Conservation (phyloP, 768 basidiomycete species). For the Pleurotus pulmonarius region DNA sequence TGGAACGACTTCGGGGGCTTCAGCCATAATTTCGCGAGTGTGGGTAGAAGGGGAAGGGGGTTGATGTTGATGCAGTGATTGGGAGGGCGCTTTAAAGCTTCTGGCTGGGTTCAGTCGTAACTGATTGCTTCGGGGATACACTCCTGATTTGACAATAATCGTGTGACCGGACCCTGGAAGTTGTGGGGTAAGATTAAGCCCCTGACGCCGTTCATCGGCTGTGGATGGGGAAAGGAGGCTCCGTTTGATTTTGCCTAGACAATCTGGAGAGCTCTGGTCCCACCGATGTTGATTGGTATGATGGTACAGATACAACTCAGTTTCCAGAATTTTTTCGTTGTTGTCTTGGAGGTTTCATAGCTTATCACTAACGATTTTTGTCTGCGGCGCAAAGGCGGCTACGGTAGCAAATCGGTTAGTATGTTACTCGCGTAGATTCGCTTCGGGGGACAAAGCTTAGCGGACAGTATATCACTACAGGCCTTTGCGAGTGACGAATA, state of each 20-base stretch:
- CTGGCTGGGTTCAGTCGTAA: slow-evolving; percentile 2
- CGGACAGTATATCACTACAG: neutral
- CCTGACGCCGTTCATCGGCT: slow-evolving; percentile 1
- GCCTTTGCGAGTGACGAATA: too few relatives aligned
- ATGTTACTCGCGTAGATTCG: neutral
- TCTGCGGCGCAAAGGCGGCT: slow-evolving; percentile 4
- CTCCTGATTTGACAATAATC: neutral
- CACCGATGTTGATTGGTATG: neutral
- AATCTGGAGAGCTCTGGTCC: neutral
- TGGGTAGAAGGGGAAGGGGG: neutral
- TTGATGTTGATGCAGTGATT: neutral
- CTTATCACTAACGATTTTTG: too few relatives aligned
- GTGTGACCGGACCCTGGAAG: slow-evolving; percentile 2
- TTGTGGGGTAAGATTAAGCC: slow-evolving; percentile 5
- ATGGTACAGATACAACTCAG: too few relatives aligned
- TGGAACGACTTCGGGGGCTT: slow-evolving; percentile 25
- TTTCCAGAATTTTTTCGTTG: too few relatives aligned
- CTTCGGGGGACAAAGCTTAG: neutral
- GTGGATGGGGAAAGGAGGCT: neutral
- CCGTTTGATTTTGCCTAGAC: neutral
- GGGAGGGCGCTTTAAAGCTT: neutral
- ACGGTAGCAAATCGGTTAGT: neutral
- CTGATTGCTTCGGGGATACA: slow-evolving; percentile 1
- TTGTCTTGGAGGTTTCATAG: too few relatives aligned
- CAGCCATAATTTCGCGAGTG: slow-evolving; percentile 32